phyloP scores from a whole-genome alignment of 352 stramenopile genomes.

The Phytophthora meadii region DNA sequence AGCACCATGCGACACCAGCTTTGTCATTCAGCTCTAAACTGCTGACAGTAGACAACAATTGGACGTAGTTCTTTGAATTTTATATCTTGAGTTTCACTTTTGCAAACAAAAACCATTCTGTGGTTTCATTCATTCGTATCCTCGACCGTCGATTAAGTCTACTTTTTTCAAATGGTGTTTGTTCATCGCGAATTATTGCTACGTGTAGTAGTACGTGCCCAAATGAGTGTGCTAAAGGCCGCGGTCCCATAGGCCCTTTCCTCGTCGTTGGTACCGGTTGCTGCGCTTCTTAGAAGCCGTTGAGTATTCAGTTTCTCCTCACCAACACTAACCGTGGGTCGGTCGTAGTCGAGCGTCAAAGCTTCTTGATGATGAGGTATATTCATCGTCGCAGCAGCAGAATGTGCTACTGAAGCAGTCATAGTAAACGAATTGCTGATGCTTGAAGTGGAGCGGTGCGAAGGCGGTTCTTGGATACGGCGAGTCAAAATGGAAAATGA shows the following conservation, averaged over 20 bases:
- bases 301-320: neutral
- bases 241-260: too few relatives aligned
- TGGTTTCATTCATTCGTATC: too few relatives aligned
- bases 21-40: conserved; percentile 57
- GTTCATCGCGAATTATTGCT: too few relatives aligned
- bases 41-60: too few relatives aligned
- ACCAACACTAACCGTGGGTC: neutral
- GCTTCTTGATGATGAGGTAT: neutral
- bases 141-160: too few relatives aligned
- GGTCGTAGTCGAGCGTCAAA: neutral
- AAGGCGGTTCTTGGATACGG: neutral
- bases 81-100: too few relatives aligned
- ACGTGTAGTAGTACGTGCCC: too few relatives aligned
- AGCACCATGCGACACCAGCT: conserved; percentile 59
- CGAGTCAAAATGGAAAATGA: neutral
- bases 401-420: neutral
- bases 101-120: too few relatives aligned
- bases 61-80: too few relatives aligned
- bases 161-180: too few relatives aligned
- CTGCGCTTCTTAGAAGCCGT: neutral
- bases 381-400: neutral
- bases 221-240: too few relatives aligned
- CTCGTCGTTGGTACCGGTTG: neutral
- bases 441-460: too few relatives aligned
- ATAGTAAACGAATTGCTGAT: neutral